phyloP scores from a whole-genome alignment of 2,329 filamentous ascomycete genomes.

The Penicillium sp. region DNA sequence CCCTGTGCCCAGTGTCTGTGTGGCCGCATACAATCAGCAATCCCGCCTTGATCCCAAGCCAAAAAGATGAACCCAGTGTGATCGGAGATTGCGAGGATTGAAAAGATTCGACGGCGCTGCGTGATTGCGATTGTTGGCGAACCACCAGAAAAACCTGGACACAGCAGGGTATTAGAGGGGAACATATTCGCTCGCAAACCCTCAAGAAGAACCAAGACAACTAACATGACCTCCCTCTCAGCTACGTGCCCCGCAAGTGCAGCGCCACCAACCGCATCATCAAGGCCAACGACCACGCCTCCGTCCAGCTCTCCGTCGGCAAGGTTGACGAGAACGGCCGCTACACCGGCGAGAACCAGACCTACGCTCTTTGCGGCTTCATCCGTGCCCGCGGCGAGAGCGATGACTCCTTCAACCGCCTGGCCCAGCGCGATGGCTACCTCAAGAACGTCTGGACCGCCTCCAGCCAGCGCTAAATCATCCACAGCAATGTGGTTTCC shows the following conservation, averaged over 20 bases:
- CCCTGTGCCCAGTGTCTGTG: conserved; percentile 13
- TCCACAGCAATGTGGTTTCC: conserved; percentile 15
- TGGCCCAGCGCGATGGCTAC: conserved; percentile 91
- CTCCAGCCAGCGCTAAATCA: conserved; percentile 46
- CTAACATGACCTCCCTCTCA: conserved; percentile 31
- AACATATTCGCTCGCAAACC: conserved; percentile 4
- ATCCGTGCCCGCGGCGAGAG: conserved; percentile 95
- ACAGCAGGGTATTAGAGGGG: conserved; percentile 1
- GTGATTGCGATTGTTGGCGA: conserved; percentile 6
- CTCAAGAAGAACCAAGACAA: conserved; percentile 3
- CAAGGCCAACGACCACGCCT: conserved; percentile 99
- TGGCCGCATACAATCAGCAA: conserved; percentile 6
- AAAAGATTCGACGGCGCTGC: not conserved
- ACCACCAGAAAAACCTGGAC: conserved; percentile 7
- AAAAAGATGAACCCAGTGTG: conserved; percentile 1
- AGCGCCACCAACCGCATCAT: conserved; percentile 99
- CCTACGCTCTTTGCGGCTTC: conserved; percentile 95
- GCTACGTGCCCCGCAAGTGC: conserved; percentile 98
- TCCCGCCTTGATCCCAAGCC: conserved; percentile 4
- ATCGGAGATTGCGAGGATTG: not conserved
- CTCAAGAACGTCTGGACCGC: conserved; percentile 95
- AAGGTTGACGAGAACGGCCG: conserved; percentile 99
- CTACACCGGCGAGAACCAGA: conserved; percentile 92
- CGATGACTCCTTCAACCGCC: conserved; percentile 91
- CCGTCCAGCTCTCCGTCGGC: conserved; percentile 90